phyloP scores from a whole-genome alignment of 108 stramenopile genomes.

The Pseudonitzschia pungens region DNA sequence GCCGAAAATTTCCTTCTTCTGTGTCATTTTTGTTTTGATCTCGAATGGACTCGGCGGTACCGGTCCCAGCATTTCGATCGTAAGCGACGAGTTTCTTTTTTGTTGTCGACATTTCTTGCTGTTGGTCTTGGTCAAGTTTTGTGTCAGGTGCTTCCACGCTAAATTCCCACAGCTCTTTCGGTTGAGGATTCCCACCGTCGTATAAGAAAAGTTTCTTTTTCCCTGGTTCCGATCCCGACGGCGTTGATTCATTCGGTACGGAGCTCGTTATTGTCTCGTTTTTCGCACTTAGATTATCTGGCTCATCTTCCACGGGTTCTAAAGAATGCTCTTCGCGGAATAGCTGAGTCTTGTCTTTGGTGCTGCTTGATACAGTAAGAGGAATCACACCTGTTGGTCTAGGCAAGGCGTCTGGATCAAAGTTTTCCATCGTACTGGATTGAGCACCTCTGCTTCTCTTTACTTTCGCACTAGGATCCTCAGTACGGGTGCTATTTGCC shows the following conservation, averaged over 20 bases:
- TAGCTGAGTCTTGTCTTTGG: background rate
- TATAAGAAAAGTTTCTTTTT: conserved; percentile 1
- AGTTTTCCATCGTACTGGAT: conserved; percentile 3
- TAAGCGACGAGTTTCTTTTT: conserved; percentile 6
- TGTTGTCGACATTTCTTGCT: background rate
- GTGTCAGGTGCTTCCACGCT: conserved; percentile 1
- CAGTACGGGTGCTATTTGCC: background rate
- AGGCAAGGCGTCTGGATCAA: conserved; percentile 12
- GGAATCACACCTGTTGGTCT: conserved; percentile 13
- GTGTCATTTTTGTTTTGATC: background rate
- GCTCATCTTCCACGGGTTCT: conserved; percentile 3
- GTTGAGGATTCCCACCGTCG: conserved; percentile 16
- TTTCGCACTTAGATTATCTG: background rate
- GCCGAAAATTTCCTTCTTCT: background rate
- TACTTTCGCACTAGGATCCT: background rate
- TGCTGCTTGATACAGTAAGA: conserved; percentile 9
- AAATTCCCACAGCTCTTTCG: conserved; percentile 9
- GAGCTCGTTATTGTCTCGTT: background rate
- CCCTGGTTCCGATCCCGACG: background rate
- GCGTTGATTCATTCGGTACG: background rate
- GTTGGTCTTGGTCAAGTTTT: conserved; percentile 2
- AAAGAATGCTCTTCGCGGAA: conserved; percentile 10
- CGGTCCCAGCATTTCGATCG: background rate
- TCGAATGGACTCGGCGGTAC: background rate
- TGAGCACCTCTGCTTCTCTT: background rate